Percentiles rank a stretch among this genome's conserved stretches.
phyloP scores from a whole-genome alignment of 768 basidiomycete genomes.

The Solioccasus polychromus region DNA sequence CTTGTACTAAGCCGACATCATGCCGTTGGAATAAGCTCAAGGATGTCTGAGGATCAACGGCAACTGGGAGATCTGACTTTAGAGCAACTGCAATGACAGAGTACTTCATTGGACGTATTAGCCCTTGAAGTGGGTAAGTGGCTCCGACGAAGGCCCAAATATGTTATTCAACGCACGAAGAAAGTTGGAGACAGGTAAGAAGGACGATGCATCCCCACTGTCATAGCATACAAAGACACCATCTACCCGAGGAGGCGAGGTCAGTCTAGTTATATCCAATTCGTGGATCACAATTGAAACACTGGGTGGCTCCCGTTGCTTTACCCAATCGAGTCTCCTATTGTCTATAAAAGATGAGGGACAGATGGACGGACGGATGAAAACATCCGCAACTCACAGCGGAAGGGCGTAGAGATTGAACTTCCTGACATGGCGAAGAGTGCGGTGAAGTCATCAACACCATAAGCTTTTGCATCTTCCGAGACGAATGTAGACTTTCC shows the following conservation, averaged over 20 bases:
- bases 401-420: slow-evolving; percentile 35
- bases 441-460: slow-evolving; percentile 42
- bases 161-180: slow-evolving; percentile 54
- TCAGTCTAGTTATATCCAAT: slow-evolving; percentile 54
- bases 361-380: slow-evolving; percentile 1
- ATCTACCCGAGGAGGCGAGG: slow-evolving; percentile 58
- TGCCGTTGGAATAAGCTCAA: slow-evolving; percentile 51
- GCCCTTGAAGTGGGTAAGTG: slow-evolving; percentile 39
- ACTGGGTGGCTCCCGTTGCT: slow-evolving; percentile 41
- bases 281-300: slow-evolving; percentile 53
- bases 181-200: slow-evolving; percentile 61
- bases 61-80: slow-evolving; percentile 70
- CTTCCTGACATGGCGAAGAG: slow-evolving; percentile 33
- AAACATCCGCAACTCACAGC: slow-evolving; percentile 33
- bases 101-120: slow-evolving; percentile 54
- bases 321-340: slow-evolving; percentile 31
- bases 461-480: slow-evolving; percentile 67
- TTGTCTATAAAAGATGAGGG: slow-evolving; percentile 33
- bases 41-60: slow-evolving; percentile 57
- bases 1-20: slow-evolving; percentile 78
- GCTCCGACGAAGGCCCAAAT: slow-evolving; percentile 4
- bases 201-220: slow-evolving; percentile 58
- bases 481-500: slow-evolving; percentile 84
- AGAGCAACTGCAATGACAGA: slow-evolving; percentile 80
- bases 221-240: slow-evolving; percentile 89